Evolutionary conservation across 441 rosid genomes (phyloP).

Genomic region (Euphorbia corollata): DNA sequence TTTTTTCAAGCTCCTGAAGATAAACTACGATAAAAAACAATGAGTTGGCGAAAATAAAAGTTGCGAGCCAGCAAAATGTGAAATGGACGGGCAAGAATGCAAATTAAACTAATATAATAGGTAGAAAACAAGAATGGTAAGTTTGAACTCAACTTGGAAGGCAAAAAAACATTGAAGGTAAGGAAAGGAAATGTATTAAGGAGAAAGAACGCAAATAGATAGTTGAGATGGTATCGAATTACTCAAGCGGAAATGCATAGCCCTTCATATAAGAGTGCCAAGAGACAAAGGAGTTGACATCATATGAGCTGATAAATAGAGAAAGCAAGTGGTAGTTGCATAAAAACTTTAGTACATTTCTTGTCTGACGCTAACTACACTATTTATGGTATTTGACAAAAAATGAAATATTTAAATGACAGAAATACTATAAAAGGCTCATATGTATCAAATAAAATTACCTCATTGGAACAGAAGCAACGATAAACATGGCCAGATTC

Average conservation of each 20-base stretch:
- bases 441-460: slow-evolving; percentile 18
- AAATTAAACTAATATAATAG: not conserved
- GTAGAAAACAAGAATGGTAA: not conserved
- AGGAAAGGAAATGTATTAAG: too few relatives aligned
- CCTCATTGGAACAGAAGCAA: slow-evolving; percentile 85
- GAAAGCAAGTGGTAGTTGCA: not conserved
- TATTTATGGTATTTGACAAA: not conserved
- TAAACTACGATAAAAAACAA: slow-evolving; percentile 12
- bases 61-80: not conserved
- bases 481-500: slow-evolving; percentile 86
- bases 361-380: not conserved
- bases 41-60: slow-evolving; percentile 4
- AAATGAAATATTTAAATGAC: not conserved
- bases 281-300: not conserved
- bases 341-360: not conserved
- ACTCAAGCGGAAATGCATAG: too few relatives aligned
- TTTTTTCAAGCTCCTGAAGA: slow-evolving; percentile 75
- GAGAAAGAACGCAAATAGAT: too few relatives aligned
- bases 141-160: not conserved
- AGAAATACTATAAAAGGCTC: not conserved
- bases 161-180: too few relatives aligned
- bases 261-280: not conserved
- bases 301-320: not conserved
- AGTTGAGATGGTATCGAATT: too few relatives aligned
- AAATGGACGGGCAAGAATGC: not conserved